Base-by-base conservation (phyloP, 352 stramenopile species). In the Phytophthora ohioensis region DNA sequence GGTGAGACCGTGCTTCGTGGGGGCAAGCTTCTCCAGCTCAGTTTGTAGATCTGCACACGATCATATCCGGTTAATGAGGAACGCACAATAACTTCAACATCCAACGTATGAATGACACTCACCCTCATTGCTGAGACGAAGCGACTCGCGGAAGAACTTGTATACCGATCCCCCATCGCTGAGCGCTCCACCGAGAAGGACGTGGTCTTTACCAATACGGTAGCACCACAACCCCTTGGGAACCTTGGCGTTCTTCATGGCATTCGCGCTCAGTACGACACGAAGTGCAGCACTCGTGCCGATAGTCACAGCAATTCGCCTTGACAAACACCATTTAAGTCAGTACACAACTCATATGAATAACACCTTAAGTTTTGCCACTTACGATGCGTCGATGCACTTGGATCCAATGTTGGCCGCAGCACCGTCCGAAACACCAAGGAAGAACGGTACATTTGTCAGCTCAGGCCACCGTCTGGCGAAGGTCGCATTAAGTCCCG, bases 161-260 rank as follows among this genome's bases (percentile, higher is more conserved):
- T 96, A 94, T 7, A 98, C 80, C n/a, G 92, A 98, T n/a, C 95
- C 96, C n/a, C 96, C 96, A 77, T 99, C 96, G 36, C 94, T 98
- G n/a, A 99, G 77, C 0, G 96, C 96, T 30, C 95, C 96, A n/a
- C 96, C 96, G 0, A 99, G 71, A 61, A 99, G 68, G 53, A 98
- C 67, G 21, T 91, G 82, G 38, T 93, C 71, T 21, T 82, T 78
- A 54, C 95, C 77, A 41, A 98, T 90, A 38, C 94, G 89, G 73
- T 98, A 99, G 76, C 94, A 98, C 87, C 96, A 99, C 13, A 99
- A 76, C 4, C 96, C 96, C 32, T 86, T 87, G 9, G 93, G 92
- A 36, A 98, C 91, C 55, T 88, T 91, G 7, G 76, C 62, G 31
- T 82, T 64, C 6, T 73, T 77, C 71, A 95, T 86, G 27, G 60